Conservation (phyloP, 2,329 filamentous ascomycete genomes). For the Penicillium sclerotiorum region DNA sequence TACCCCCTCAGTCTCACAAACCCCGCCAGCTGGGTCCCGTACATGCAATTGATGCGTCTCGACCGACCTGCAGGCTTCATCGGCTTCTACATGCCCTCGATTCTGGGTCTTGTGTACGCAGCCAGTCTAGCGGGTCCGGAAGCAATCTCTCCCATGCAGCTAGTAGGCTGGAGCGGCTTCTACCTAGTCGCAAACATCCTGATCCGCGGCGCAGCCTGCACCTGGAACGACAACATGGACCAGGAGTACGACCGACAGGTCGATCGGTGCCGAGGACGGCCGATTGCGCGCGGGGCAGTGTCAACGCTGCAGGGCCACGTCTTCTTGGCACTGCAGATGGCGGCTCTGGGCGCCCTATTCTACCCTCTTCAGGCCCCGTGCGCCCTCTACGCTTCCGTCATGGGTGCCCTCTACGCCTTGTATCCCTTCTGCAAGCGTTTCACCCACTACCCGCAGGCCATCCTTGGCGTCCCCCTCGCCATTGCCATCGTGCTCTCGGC, state of each 20-base stretch:
- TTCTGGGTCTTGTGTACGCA: constrained; percentile 81
- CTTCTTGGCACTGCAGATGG: constrained; percentile 69
- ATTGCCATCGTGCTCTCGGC: not conserved
- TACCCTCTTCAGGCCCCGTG: constrained; percentile 65
- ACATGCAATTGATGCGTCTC: constrained; percentile 59
- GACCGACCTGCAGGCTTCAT: constrained; percentile 81
- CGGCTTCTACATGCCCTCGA: constrained; percentile 82
- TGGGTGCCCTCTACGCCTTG: constrained; percentile 66
- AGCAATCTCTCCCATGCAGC: constrained; percentile 59
- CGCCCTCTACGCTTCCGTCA: constrained; percentile 46
- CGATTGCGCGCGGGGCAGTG: constrained; percentile 77
- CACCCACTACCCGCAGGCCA: constrained; percentile 83
- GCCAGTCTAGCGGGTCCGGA: constrained; percentile 54
- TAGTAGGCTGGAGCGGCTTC: constrained; percentile 68
- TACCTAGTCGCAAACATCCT: constrained; percentile 65
- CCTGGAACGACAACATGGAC: constrained; percentile 90
- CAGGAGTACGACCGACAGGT: constrained; percentile 83
- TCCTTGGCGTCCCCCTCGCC: constrained; percentile 62
- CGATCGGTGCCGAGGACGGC: constrained; percentile 73
- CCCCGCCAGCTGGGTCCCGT: constrained; percentile 23
- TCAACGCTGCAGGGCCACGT: constrained; percentile 70
- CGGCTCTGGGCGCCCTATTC: constrained; percentile 42
- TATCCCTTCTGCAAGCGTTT: constrained; percentile 86
- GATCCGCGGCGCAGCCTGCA: constrained; percentile 86
- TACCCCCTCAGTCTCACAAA: too few species aligned